Conservation (phyloP, 2,329 filamentous ascomycete species). For the Meredithiella fracta region DNA sequence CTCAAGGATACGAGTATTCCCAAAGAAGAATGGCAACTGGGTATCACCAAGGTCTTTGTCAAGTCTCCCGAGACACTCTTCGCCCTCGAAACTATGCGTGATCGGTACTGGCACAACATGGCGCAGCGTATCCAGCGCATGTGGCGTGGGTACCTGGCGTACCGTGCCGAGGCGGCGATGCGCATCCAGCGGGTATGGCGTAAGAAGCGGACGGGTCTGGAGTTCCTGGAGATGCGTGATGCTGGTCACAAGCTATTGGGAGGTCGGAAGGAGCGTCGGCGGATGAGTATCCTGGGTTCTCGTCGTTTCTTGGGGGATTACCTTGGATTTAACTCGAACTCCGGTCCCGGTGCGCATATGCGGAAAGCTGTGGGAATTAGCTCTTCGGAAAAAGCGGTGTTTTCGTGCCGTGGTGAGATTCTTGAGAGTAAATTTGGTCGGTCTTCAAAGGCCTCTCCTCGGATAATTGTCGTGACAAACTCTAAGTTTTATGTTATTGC, state of each 20-base stretch:
- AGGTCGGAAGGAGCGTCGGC: constrained; percentile 75
- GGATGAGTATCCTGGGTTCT: constrained; percentile 82
- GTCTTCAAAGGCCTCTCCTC: constrained; percentile 81
- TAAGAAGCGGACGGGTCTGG: constrained; percentile 76
- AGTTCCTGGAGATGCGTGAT: constrained; percentile 76
- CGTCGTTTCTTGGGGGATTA: constrained; percentile 92
- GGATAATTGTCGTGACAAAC: constrained; percentile 69
- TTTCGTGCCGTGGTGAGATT: constrained; percentile 81
- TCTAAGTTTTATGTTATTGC: constrained; percentile 80
- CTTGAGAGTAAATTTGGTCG: constrained; percentile 90
- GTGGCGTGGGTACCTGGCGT: constrained; percentile 90
- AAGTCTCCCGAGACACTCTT: constrained; percentile 96
- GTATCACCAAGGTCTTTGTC: constrained; percentile 92
- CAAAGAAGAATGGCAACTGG: constrained; percentile 89
- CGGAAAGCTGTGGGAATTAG: constrained; percentile 56
- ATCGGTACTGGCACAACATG: constrained; percentile 99
- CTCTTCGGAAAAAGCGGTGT: constrained; percentile 58
- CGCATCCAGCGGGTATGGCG: constrained; percentile 93
- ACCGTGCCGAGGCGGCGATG: constrained; percentile 79
- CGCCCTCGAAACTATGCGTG: constrained; percentile 91
- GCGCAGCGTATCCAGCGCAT: constrained; percentile 92
- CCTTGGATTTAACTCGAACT: constrained; percentile 66
- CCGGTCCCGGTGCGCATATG: constrained; percentile 66
- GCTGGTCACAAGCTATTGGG: constrained; percentile 69
- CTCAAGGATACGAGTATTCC: constrained; percentile 94